Evolutionary conservation across 805 yeast species (phyloP).

Genomic region (Candida fluviatilis): DNA sequence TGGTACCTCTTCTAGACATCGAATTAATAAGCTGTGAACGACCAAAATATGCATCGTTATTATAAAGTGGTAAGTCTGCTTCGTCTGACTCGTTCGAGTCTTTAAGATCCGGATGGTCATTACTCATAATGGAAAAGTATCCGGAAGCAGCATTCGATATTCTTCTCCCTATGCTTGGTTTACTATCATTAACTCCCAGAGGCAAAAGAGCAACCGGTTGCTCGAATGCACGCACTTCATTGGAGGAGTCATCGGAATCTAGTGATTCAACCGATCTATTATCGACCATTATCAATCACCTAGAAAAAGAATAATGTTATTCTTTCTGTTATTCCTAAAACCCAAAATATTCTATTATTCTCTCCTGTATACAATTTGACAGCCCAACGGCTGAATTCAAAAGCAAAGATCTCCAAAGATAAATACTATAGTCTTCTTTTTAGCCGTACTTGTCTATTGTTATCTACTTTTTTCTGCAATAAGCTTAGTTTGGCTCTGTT

Average conservation of each 20-base stretch:
- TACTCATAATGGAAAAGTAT: constrained; percentile 5
- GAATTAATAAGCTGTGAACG: not conserved
- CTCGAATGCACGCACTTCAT: not conserved
- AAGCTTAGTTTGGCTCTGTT: no score
- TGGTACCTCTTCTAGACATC: not conserved
- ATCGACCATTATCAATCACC: not conserved
- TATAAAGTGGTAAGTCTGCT: not conserved
- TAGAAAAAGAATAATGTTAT: no score
- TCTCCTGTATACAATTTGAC: no score
- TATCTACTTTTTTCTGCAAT: no score
- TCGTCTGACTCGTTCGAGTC: constrained; percentile 2
- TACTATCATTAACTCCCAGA: not conserved
- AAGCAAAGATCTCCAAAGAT: no score
- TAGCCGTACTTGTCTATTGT: no score
- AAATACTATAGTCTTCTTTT: no score
- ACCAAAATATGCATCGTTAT: not conserved
- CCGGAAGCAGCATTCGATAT: constrained; percentile 14
- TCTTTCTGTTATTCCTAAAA: no score
- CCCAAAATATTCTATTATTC: no score
- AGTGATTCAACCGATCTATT: not conserved
- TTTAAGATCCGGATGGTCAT: constrained; percentile 1
- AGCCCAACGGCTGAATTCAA: no score
- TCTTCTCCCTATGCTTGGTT: constrained; percentile 10
- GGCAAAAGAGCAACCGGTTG: constrained; percentile 1
- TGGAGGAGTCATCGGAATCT: not conserved